Conservation (phyloP, 2,329 filamentous ascomycete species). For the Neocucurbitaria cava region DNA sequence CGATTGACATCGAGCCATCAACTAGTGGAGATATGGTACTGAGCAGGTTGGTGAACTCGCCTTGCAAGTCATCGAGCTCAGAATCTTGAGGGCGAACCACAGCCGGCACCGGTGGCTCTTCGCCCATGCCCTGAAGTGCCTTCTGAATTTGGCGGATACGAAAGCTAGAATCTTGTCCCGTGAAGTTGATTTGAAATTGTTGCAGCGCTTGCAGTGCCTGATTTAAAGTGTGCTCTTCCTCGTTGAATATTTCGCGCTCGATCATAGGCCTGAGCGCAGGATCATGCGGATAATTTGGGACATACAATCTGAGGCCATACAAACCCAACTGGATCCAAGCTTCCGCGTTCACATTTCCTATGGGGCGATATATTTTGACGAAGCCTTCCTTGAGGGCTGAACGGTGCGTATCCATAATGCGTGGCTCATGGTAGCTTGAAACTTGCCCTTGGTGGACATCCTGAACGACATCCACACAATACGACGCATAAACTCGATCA, state of each 20-base stretch:
- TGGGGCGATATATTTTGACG: slow-evolving; percentile 11
- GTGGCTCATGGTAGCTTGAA: slow-evolving; percentile 13
- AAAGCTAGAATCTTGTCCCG: slow-evolving; percentile 71
- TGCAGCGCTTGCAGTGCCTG: slow-evolving; percentile 66
- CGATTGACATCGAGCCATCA: slow-evolving; percentile 25
- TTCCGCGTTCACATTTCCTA: slow-evolving; percentile 39
- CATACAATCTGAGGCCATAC: slow-evolving; percentile 77
- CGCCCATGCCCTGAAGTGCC: slow-evolving; percentile 69
- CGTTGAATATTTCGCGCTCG: slow-evolving; percentile 65
- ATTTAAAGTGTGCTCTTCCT: slow-evolving; percentile 63
- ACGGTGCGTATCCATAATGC: slow-evolving; percentile 42
- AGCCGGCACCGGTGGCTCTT: slow-evolving; percentile 68
- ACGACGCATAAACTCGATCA: slow-evolving; percentile 29
- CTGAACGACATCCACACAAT: slow-evolving; percentile 22
- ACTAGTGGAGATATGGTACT: slow-evolving; percentile 41
- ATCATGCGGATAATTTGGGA: slow-evolving; percentile 87
- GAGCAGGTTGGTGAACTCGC: slow-evolving; percentile 80
- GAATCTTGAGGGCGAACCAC: slow-evolving; percentile 76
- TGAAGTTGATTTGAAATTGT: slow-evolving; percentile 71
- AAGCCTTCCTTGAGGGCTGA: slow-evolving; percentile 31
- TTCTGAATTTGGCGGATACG: slow-evolving; percentile 69
- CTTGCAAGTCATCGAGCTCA: slow-evolving; percentile 75
- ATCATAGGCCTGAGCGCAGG: slow-evolving; percentile 70
- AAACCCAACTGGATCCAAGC: slow-evolving; percentile 81
- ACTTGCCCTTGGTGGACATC: slow-evolving; percentile 3